Base-by-base conservation (phyloP, 1,284 basidiomycete genomes). In the Boletus semigastroideus region DNA sequence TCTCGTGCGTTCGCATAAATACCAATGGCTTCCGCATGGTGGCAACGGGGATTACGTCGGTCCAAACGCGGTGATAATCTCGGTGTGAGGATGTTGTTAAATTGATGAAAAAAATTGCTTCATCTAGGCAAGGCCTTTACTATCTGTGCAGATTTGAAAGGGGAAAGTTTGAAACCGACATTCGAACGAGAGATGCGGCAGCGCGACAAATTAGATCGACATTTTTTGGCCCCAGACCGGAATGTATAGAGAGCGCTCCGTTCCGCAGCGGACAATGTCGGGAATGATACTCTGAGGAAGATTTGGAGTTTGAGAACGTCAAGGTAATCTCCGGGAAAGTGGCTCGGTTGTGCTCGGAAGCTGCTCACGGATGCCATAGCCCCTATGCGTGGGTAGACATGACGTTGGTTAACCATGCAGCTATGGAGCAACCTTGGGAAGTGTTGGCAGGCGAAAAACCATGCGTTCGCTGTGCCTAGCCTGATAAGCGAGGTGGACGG, bases 401-500 rank as follows among this genome's bases (percentile, higher is more conserved):
- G 46, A 17, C 36, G 45, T 41, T 43, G 31, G 37, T 43, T 31
- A 22, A 31, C 20, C 37, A 40, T 47, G 34, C 42, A 47, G 10
- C 0, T 25, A 46, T 31, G 42, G 44, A 38, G 38, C 30, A 28
- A 19, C 49, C 42, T 41, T 57, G 62, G 45, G 62, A 64, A 59
- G 33, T 17, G 17, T 46, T 38, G n/a, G 28, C 25, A 38, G 36
- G 31, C 40, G 30, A 34, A 47, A 31, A 34, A 16, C 31, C 49
- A 53, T 48, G 39, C n/a, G 44, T 43, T 49, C 34, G 10, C n/a
- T 34, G 39, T 42, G 19, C 42, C 30, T 25, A 37, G 17, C 33
- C 12, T 8, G 39, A 41, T 39, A 54, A 17, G 14, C 25, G 49
- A 36, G 27, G 19, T 48, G 10, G 34, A 46, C 38, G 19, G 46